phyloP scores from a whole-genome alignment of 495 filamentous ascomycete genomes.

The Aspergillus hancockii region DNA sequence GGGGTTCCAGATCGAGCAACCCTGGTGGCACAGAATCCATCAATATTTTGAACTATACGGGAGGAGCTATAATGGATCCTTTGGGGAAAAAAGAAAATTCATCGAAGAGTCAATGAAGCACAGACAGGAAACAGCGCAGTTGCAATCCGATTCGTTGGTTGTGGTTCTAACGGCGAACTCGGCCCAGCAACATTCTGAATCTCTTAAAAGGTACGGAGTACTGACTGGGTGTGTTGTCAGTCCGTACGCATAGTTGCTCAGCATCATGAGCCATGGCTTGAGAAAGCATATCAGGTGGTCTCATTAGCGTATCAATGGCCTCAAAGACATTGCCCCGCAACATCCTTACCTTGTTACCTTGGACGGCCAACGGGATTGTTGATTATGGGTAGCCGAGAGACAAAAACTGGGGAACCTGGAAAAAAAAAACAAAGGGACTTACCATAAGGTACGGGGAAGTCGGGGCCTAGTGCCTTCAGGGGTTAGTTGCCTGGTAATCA shows the following conservation, averaged over 20 bases:
- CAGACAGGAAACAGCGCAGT: background rate
- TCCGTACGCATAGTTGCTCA: background rate
- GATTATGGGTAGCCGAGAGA: background rate
- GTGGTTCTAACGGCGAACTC: background rate
- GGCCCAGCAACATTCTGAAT: background rate
- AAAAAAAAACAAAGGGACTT: background rate
- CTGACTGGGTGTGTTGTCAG: background rate
- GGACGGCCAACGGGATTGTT: background rate
- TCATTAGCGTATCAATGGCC: background rate
- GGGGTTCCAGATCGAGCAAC: constrained; percentile 2
- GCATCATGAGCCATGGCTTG: background rate
- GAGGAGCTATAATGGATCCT: background rate
- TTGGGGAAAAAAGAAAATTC: background rate
- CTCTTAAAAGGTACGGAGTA: too few relatives aligned
- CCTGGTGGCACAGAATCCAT: background rate
- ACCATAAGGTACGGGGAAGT: background rate
- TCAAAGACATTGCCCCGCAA: background rate
- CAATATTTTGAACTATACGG: background rate
- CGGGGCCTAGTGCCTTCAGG: background rate
- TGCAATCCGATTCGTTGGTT: background rate
- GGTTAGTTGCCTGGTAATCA: background rate
- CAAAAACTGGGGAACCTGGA: background rate
- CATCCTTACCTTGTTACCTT: background rate
- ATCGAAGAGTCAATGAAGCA: background rate
- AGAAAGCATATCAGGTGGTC: background rate